A percentile compares a stretch with the other conserved stretches of the same genome.
These are phyloP conservation scores for Delphinella strobiligena DNA, from an alignment of 2,329 filamentous ascomycete species.

Conservation along the genomic window DNA sequence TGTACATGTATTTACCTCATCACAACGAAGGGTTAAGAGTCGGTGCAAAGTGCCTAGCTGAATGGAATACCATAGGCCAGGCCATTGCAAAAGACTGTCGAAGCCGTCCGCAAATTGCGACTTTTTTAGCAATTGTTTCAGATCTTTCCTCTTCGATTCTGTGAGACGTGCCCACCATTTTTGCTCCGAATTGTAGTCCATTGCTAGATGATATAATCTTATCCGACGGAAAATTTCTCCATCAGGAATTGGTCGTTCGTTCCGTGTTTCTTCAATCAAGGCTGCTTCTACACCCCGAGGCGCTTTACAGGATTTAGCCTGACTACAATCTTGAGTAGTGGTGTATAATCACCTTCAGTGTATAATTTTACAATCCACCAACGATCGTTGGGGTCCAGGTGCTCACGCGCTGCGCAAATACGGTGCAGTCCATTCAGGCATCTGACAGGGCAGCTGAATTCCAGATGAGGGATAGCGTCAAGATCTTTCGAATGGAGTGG, in stretches of 20 bases:
- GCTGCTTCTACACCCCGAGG: too few species aligned
- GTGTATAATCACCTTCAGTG: too few species aligned
- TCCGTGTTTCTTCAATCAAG: too few species aligned
- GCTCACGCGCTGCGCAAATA: constrained; percentile 9
- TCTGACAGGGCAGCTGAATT: background rate
- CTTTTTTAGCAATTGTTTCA: constrained; percentile 12
- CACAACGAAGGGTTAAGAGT: constrained; percentile 12
- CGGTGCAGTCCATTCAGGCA: constrained; percentile 11
- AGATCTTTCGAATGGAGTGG: background rate
- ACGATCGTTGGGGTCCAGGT: constrained; percentile 9
- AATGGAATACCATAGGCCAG: constrained; percentile 12
- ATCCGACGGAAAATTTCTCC: constrained; percentile 13
- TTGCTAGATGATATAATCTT: constrained; percentile 4
- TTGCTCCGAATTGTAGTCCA: constrained; percentile 6
- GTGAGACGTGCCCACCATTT: constrained; percentile 14
- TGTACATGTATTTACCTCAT: constrained; percentile 9
- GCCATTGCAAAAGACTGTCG: constrained; percentile 9
- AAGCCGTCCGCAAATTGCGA: constrained; percentile 8
- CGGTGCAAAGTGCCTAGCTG: constrained; percentile 12
- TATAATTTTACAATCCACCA: constrained; percentile 13
- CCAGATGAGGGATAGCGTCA: too few species aligned
- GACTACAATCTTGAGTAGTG: too few species aligned
- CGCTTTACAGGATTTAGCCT: too few species aligned
- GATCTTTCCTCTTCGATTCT: constrained; percentile 12
- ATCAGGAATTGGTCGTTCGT: constrained; percentile 10